phyloP scores from a whole-genome alignment of 208 protist genomes.

The Borovskyia barvae region DNA sequence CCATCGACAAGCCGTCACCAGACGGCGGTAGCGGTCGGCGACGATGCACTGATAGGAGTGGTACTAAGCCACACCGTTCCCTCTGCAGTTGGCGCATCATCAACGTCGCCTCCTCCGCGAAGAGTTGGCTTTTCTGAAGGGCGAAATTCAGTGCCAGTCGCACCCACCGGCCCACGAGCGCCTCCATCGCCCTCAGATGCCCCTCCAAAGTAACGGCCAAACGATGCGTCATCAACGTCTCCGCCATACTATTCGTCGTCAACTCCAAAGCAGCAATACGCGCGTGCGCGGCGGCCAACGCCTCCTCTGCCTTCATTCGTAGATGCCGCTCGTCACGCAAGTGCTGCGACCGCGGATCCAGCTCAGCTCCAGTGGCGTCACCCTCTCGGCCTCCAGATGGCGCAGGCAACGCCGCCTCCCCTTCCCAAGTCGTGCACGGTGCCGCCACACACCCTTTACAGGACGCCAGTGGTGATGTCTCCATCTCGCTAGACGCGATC shows the following conservation, averaged over 20 bases:
- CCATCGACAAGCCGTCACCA: no score
- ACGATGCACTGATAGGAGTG: no score
- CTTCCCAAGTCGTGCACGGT: background rate
- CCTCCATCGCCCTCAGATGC: conserved; percentile 36
- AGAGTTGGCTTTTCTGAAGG: conserved; percentile 54
- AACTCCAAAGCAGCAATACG: conserved; percentile 39
- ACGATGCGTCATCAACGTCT: conserved; percentile 34
- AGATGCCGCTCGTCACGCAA: conserved; percentile 10
- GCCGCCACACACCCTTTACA: background rate
- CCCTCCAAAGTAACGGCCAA: conserved; percentile 28
- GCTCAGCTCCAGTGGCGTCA: background rate
- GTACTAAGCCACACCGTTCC: conserved; percentile 16
- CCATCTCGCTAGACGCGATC: no score
- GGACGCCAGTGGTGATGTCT: no score
- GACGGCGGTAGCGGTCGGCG: no score
- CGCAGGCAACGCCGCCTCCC: background rate
- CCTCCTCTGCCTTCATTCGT: conserved; percentile 26
- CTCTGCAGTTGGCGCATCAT: conserved; percentile 44
- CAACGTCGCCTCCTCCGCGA: conserved; percentile 44
- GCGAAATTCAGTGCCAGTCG: conserved; percentile 27
- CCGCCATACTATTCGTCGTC: conserved; percentile 50
- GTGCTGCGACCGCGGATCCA: background rate
- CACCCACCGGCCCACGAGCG: conserved; percentile 24
- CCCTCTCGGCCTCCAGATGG: background rate
- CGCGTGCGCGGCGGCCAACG: conserved; percentile 21